These are phyloP conservation scores for Cyberlindnera maritima DNA, from an alignment of 805 yeast genomes.

Conservation along the genomic window DNA sequence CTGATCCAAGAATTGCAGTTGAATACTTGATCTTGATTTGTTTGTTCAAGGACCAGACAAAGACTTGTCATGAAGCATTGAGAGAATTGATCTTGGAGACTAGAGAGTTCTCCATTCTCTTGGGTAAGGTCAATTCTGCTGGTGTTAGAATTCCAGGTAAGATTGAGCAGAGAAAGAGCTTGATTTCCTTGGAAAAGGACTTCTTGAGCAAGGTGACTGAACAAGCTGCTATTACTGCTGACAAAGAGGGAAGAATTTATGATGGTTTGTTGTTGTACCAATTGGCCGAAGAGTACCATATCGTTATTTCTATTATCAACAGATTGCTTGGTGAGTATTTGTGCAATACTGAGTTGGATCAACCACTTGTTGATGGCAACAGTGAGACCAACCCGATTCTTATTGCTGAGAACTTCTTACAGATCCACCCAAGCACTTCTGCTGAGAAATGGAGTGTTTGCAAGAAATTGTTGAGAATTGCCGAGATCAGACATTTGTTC, in stretches of 20 bases:
- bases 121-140: constrained; percentile 80
- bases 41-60: constrained; percentile 46
- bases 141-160: constrained; percentile 82
- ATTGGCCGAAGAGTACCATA: constrained; percentile 81
- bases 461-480: constrained; percentile 58
- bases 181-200: constrained; percentile 59
- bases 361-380: constrained; percentile 40
- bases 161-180: constrained; percentile 69
- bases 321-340: constrained; percentile 75
- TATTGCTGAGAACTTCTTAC: constrained; percentile 35
- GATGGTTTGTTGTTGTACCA: constrained; percentile 87
- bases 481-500: constrained; percentile 61
- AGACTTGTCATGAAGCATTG: constrained; percentile 71
- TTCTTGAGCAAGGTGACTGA: constrained; percentile 74
- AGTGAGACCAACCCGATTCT: constrained; percentile 41
- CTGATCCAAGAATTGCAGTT: constrained; percentile 90
- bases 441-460: constrained; percentile 66
- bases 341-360: constrained; percentile 65
- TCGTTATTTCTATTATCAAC: constrained; percentile 73
- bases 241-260: constrained; percentile 83
- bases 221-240: constrained; percentile 81
- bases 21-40: constrained; percentile 79
- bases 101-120: constrained; percentile 72
- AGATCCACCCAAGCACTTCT: constrained; percentile 57
- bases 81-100: constrained; percentile 84